Conservation (phyloP, 192 early-diverging fungal species). For the Entomortierella lignicola region DNA sequence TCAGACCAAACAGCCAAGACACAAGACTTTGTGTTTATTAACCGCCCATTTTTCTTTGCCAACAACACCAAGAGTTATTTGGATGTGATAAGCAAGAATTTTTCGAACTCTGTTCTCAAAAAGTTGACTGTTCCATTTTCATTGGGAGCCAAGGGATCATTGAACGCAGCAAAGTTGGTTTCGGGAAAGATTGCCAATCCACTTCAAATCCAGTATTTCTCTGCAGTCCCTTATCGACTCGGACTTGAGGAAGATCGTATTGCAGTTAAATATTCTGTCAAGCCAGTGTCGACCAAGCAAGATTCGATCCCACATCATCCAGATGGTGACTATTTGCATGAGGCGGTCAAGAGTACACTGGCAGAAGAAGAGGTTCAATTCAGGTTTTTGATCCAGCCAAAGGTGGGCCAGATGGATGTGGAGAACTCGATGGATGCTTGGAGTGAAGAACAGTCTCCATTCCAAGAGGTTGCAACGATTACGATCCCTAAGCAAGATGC, state of each 20-base stretch:
- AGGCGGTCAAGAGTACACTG: conserved; percentile 20
- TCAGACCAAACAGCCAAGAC: conserved; percentile 29
- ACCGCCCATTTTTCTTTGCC: conserved; percentile 20
- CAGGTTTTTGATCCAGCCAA: conserved; percentile 35
- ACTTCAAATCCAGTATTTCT: conserved; percentile 33
- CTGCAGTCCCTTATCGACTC: conserved; percentile 27
- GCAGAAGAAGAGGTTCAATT: conserved; percentile 6
- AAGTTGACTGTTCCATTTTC: conserved; percentile 25
- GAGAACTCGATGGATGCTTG: conserved; percentile 39
- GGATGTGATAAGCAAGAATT: background rate
- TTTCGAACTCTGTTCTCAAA: background rate
- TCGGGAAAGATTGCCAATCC: conserved; percentile 34
- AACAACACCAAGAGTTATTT: conserved; percentile 17
- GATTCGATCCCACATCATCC: conserved; percentile 9
- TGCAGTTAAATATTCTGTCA: conserved; percentile 42
- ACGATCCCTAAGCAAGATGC: conserved; percentile 34
- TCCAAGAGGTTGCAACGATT: conserved; percentile 29
- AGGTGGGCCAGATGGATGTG: conserved; percentile 17
- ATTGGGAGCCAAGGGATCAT: conserved; percentile 20
- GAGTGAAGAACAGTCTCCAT: conserved; percentile 29
- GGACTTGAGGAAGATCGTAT: conserved; percentile 20
- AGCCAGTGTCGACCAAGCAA: conserved; percentile 4
- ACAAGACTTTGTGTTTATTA: conserved; percentile 47
- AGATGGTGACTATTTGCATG: conserved; percentile 15
- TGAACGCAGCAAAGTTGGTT: background rate